These are phyloP conservation scores for Vitis rupestris DNA, from an alignment of 164 flowering plant genomes.

Conservation along the genomic window DNA sequence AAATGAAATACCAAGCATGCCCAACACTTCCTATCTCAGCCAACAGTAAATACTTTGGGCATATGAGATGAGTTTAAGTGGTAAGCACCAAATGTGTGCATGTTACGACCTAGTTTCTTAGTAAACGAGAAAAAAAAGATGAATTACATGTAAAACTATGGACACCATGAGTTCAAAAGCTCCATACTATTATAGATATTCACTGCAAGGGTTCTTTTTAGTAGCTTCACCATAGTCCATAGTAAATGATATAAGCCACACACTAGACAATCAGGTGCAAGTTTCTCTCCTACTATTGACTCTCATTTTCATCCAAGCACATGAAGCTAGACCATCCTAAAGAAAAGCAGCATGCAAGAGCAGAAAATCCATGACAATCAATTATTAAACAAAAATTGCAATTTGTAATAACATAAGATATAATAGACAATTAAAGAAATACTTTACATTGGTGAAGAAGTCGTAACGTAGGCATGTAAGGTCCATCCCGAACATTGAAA, in stretches of 20 bases:
- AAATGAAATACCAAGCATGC: not conserved
- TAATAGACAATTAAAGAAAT: slow-evolving; percentile 1
- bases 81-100: no score
- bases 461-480: slow-evolving; percentile 97
- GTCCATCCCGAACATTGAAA: slow-evolving; percentile 97
- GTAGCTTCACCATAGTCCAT: not conserved
- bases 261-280: not conserved
- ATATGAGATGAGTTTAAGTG: not conserved
- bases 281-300: not conserved
- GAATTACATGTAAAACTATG: no score
- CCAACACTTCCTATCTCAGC: not conserved
- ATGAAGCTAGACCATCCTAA: not conserved
- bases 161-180: not conserved
- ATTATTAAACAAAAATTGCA: not conserved
- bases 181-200: not conserved
- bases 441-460: slow-evolving; percentile 95
- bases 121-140: no score
- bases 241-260: no score
- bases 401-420: no score
- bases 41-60: not conserved
- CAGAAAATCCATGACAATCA: not conserved
- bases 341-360: not conserved
- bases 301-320: not conserved
- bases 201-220: not conserved
- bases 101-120: no score